phyloP scores from a whole-genome alignment of 768 basidiomycete species.

The Rickenella mellea region DNA sequence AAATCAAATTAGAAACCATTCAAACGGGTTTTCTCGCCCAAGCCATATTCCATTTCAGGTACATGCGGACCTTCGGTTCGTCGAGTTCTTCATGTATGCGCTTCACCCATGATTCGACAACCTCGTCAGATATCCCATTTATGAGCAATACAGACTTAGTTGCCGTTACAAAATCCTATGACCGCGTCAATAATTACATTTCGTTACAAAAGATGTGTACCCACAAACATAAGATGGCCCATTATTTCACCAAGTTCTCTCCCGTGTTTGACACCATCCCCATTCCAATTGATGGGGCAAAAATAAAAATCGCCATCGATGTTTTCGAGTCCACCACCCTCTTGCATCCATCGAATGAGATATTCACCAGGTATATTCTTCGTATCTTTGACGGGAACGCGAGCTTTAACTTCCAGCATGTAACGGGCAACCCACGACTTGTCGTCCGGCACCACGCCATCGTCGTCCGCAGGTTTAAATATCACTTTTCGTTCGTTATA shows the following conservation, averaged over 20 bases:
- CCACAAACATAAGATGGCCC: slow-evolving; percentile 10
- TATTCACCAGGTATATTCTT: slow-evolving; percentile 4
- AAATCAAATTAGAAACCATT: no score
- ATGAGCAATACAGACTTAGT: background rate
- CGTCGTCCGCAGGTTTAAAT: background rate
- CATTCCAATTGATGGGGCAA: slow-evolving; percentile 14
- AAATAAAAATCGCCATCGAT: slow-evolving; percentile 3
- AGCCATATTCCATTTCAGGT: background rate
- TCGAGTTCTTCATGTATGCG: background rate
- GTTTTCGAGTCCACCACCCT: background rate
- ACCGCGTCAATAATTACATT: background rate
- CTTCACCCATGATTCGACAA: background rate
- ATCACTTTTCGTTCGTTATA: slow-evolving; percentile 10
- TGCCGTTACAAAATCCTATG: background rate
- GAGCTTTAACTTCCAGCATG: slow-evolving; percentile 7
- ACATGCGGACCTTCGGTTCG: background rate
- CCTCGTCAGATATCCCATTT: background rate
- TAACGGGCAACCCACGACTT: slow-evolving; percentile 16
- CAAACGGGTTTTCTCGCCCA: no score
- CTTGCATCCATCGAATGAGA: background rate
- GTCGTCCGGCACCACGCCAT: background rate
- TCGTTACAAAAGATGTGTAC: background rate
- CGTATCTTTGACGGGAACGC: background rate
- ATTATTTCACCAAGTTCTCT: slow-evolving; percentile 12
- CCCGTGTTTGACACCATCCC: slow-evolving; percentile 11